Evolutionary conservation across 2,329 filamentous ascomycete genomes (phyloP).

Genomic region (Aureobasidium sp.): DNA sequence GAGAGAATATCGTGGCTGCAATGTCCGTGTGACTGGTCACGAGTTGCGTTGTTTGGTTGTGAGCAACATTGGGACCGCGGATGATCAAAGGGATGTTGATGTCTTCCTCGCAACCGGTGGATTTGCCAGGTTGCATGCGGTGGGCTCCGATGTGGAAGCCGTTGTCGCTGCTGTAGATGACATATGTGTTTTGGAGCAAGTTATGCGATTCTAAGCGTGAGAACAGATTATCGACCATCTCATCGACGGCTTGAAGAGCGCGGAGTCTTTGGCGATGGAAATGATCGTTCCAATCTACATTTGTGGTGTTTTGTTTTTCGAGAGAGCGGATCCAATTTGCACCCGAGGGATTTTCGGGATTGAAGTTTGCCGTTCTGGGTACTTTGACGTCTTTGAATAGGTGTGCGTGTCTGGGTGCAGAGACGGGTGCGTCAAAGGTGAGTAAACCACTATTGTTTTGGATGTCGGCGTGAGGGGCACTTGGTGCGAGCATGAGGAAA

Average conservation of each 20-base stretch:
- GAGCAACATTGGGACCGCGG: conserved; percentile 29
- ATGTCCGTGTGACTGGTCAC: conserved; percentile 33
- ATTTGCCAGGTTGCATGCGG: conserved; percentile 32
- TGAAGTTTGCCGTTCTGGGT: conserved; percentile 57
- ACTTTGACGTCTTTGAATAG: conserved; percentile 53
- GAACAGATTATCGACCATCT: conserved; percentile 42
- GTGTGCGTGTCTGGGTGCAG: conserved; percentile 51
- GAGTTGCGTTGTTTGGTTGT: conserved; percentile 23
- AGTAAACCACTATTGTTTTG: conserved; percentile 28
- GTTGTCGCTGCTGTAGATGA: conserved; percentile 33
- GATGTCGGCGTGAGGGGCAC: conserved; percentile 56
- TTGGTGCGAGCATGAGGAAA: conserved; percentile 57
- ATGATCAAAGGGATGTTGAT: conserved; percentile 33
- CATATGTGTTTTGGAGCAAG: conserved; percentile 40
- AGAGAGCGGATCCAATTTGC: conserved; percentile 39
- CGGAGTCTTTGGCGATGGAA: conserved; percentile 44
- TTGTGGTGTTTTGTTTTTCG: conserved; percentile 36
- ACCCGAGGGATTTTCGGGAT: conserved; percentile 46
- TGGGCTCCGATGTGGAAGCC: conserved; percentile 34
- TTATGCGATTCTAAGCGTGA: conserved; percentile 32
- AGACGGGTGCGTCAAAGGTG: conserved; percentile 43
- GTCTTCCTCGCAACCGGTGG: conserved; percentile 31
- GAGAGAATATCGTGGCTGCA: conserved; percentile 29
- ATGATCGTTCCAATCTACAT: conserved; percentile 44
- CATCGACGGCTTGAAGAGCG: conserved; percentile 46